A percentile compares a stretch with the other conserved stretches of the same genome.
Conservation (phyloP, 1,284 basidiomycete genomes). For the Pascua guehoae region DNA sequence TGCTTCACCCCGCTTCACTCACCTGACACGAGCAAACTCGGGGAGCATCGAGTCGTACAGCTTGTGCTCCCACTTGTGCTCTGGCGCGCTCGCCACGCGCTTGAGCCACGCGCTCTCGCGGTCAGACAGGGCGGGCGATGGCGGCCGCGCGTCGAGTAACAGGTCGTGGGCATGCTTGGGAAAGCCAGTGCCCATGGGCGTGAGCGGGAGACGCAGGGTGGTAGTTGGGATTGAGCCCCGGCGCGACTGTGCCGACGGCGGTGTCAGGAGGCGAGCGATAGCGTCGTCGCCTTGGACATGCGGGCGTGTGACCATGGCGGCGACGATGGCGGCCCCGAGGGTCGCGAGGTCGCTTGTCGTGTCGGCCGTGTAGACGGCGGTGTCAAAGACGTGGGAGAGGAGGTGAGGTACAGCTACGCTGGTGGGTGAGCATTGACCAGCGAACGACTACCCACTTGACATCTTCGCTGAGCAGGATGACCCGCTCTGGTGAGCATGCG, state of each 20-base stretch:
- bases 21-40: slow-evolving; percentile 10
- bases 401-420: slow-evolving; percentile 8
- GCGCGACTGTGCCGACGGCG: neutral
- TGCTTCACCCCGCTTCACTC: neutral
- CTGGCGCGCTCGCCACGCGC: neutral
- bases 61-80: slow-evolving; percentile 7
- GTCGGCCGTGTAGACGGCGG: neutral
- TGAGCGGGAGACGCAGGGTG: neutral
- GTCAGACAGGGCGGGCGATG: slow-evolving; percentile 1
- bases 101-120: neutral
- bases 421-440: neutral
- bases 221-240: neutral
- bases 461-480: slow-evolving; percentile 6
- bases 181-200: neutral
- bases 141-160: neutral
- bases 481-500: neutral
- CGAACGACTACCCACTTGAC: neutral
- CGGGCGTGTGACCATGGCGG: neutral
- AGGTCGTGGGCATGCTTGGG: neutral
- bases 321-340: neutral
- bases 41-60: slow-evolving; percentile 9
- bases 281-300: slow-evolving; percentile 1
- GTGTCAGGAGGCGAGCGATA: neutral
- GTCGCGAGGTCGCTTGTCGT: neutral
- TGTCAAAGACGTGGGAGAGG: slow-evolving; percentile 7